These are phyloP conservation scores for Akanthomyces lecanii DNA, from an alignment of 2,329 filamentous ascomycete species.

Conservation along the genomic window DNA sequence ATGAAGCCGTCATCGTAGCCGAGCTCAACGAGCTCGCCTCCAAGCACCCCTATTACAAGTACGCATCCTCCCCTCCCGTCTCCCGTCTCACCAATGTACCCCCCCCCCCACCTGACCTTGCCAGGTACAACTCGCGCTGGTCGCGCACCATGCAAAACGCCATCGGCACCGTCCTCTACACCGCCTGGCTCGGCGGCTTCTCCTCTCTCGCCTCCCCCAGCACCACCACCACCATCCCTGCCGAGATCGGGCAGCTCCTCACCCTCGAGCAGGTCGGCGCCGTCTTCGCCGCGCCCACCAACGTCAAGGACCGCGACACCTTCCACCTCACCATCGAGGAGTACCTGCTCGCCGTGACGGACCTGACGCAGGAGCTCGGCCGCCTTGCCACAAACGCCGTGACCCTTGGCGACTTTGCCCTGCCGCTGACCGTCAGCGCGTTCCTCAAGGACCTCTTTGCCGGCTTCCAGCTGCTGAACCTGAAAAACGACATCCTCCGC, in stretches of 20 bases:
- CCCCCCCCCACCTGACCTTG: not conserved
- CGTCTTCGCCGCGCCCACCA: conserved; percentile 78
- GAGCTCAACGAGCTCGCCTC: conserved; percentile 71
- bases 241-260: conserved; percentile 62
- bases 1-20: conserved; percentile 66
- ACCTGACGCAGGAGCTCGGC: conserved; percentile 83
- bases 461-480: conserved; percentile 93
- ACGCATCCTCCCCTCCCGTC: conserved; percentile 16
- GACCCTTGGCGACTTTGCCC: conserved; percentile 79
- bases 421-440: conserved; percentile 80
- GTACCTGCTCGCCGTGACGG: conserved; percentile 84
- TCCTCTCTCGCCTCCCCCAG: conserved; percentile 36
- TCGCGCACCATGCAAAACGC: conserved; percentile 77
- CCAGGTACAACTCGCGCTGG: conserved; percentile 79
- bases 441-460: conserved; percentile 96
- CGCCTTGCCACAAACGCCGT: conserved; percentile 93
- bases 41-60: conserved; percentile 95
- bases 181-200: conserved; percentile 77
- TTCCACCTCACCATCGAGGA: conserved; percentile 98
- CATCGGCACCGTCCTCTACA: conserved; percentile 53
- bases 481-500: conserved; percentile 91
- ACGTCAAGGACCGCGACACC: conserved; percentile 80
- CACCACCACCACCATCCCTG: conserved; percentile 41
- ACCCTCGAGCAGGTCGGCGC: conserved; percentile 84
- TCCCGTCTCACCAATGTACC: not conserved